Base-by-base conservation (phyloP, 768 basidiomycete species). In the Boletus subcaerulescens region DNA sequence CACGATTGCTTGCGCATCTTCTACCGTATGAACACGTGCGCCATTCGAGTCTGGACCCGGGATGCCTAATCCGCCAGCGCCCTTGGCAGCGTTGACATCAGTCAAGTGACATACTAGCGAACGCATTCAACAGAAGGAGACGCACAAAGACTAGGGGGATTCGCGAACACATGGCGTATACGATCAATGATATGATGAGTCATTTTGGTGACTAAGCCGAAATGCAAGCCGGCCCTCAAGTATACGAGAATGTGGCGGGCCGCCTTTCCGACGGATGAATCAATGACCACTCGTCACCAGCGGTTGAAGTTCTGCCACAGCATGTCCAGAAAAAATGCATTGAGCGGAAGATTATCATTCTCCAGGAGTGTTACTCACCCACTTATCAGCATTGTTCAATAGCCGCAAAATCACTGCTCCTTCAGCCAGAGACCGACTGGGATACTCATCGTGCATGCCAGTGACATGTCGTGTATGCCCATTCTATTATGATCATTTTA, bases 391-490 rank as follows among this genome's bases (percentile, higher is more conserved):
- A 26, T 26, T 26, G 26, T 26, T 26, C 26, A 22, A 22, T 4
- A 24, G 22, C 22, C 4, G 22, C 22, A 24, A 24, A 24, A 3
- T 22, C n/a, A n/a, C n/a, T n/a, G 3, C 22, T 22, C 22, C 22
- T 22, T 22, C 1, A 22, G 22, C 15, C n/a, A 22, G 10, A 22
- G 15, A 45, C 4, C 13, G 17, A 31, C n/a, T 12, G 38, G 24
- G 13, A 14, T 42, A 31, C 32, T 45, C 24, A 52, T n/a, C 17
- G 18, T 32, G n/a, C 47, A 29, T 24, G 10, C 31, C 40, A 77
- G 77, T 77, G 29, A 64, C 64, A 45, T 74, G 69, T 53, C 77
- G 76, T 55, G 76, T 75, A 60, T 53, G 66, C 63, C 33, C 32
- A 7, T 44, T 39, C 15, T 11, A 33, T 33, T 32, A 22, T 4